Percentiles rank a stretch among this genome's conserved stretches.
Evolutionary conservation across 2,329 filamentous ascomycete species (phyloP).

Genomic region (Neophaeococcomyces mojaviensis): DNA sequence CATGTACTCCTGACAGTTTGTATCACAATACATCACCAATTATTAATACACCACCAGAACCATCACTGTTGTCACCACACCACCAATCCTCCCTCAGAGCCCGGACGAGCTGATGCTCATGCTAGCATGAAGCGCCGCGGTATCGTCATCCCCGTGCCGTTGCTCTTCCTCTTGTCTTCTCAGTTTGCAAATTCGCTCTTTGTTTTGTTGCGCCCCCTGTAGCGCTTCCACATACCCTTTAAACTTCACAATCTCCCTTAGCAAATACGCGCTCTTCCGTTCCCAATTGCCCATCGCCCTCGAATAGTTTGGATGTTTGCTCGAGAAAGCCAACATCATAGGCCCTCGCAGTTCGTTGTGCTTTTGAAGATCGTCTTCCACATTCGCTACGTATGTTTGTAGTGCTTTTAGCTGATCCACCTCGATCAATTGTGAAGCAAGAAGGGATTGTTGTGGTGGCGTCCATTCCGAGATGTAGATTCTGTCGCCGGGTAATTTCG

Average conservation of each 20-base stretch:
- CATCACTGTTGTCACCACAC: no score
- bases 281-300: conserved; percentile 97
- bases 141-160: conserved; percentile 9
- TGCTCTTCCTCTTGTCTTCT: conserved; percentile 20
- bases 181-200: conserved; percentile 58
- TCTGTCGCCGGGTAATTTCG: conserved; percentile 74
- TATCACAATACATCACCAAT: no score
- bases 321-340: conserved; percentile 84
- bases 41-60: no score
- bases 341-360: conserved; percentile 84
- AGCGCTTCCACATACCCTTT: conserved; percentile 87
- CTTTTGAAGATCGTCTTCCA: conserved; percentile 74
- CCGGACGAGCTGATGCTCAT: neutral
- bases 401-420: conserved; percentile 72
- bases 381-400: conserved; percentile 69
- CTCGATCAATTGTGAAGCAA: conserved; percentile 70
- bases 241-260: conserved; percentile 94
- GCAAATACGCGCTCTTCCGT: conserved; percentile 82
- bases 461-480: conserved; percentile 80
- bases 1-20: no score
- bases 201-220: conserved; percentile 60
- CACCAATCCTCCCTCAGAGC: no score
- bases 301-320: conserved; percentile 68
- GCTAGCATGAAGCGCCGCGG: neutral
- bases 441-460: conserved; percentile 83